Conservation (phyloP, 2,329 filamentous ascomycete species). For the Talaromyces sp. region DNA sequence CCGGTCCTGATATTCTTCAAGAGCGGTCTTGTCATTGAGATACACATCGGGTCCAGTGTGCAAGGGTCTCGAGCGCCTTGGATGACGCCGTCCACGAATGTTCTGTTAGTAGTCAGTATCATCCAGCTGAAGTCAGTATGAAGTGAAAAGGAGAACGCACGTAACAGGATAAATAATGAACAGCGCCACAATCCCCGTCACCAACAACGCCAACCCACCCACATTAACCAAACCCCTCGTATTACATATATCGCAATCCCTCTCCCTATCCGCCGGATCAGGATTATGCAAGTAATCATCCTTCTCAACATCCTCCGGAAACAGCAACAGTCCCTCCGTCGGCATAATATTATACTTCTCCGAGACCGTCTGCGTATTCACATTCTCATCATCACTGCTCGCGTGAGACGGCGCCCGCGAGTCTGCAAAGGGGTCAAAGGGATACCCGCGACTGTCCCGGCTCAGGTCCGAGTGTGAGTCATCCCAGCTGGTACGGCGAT, state of each 20-base stretch:
- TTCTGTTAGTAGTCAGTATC: constrained; percentile 41
- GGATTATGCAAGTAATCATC: constrained; percentile 72
- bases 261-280: constrained; percentile 61
- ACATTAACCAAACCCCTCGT: constrained; percentile 64
- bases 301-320: constrained; percentile 71
- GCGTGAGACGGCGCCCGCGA: constrained; percentile 58
- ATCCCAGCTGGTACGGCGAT: constrained; percentile 62
- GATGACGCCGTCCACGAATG: constrained; percentile 54
- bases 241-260: constrained; percentile 65
- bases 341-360: constrained; percentile 73
- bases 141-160: constrained; percentile 47
- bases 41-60: constrained; percentile 46
- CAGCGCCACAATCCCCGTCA: constrained; percentile 60
- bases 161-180: constrained; percentile 70
- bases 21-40: constrained; percentile 52
- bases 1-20: constrained; percentile 60
- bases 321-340: constrained; percentile 64
- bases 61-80: constrained; percentile 35
- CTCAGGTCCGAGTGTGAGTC: constrained; percentile 55
- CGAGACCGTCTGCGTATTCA: constrained; percentile 71
- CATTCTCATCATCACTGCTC: constrained; percentile 63
- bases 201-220: constrained; percentile 61
- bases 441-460: constrained; percentile 51
- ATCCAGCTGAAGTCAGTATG: not conserved
- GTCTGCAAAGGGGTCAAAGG: constrained; percentile 60